Evolutionary conservation across 2,329 filamentous ascomycete genomes (phyloP).

Genomic region (Diaporthe longicolla): DNA sequence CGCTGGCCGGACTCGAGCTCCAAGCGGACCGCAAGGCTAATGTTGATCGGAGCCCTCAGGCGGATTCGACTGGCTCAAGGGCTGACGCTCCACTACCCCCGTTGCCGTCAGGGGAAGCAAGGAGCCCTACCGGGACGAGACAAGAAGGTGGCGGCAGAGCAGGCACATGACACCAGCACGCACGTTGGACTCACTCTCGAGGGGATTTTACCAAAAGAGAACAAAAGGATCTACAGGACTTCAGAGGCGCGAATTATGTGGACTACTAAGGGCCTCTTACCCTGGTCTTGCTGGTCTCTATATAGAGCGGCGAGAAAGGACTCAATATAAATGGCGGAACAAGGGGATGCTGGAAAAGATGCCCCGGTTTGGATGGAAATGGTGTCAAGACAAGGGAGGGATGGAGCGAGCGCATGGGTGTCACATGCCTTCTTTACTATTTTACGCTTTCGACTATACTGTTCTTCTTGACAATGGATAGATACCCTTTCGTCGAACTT

Average conservation of each 20-base stretch:
- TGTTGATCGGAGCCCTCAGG: conserved; percentile 12
- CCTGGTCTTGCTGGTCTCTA: background rate
- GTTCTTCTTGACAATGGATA: conserved; percentile 27
- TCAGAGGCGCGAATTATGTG: conserved; percentile 11
- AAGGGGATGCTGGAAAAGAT: conserved; percentile 17
- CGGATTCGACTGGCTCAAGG: conserved; percentile 12
- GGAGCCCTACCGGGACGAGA: background rate
- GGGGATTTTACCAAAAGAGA: conserved; percentile 5
- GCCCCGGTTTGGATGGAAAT: conserved; percentile 13
- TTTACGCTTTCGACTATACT: conserved; percentile 22
- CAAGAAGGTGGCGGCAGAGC: background rate
- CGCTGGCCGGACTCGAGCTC: conserved; percentile 41
- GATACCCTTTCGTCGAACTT: conserved; percentile 32
- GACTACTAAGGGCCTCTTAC: background rate
- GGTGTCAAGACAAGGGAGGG: conserved; percentile 27
- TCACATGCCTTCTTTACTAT: conserved; percentile 4
- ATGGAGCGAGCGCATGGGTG: conserved; percentile 26
- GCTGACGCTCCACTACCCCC: conserved; percentile 22
- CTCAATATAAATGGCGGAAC: background rate
- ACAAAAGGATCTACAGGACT: conserved; percentile 28
- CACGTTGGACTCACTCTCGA: background rate
- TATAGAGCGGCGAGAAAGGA: conserved; percentile 19
- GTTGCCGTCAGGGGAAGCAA: background rate
- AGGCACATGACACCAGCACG: background rate
- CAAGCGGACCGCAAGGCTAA: conserved; percentile 34